Base-by-base conservation (phyloP, 2,329 filamentous ascomycete genomes). In the Microdochium bolleyi region DNA sequence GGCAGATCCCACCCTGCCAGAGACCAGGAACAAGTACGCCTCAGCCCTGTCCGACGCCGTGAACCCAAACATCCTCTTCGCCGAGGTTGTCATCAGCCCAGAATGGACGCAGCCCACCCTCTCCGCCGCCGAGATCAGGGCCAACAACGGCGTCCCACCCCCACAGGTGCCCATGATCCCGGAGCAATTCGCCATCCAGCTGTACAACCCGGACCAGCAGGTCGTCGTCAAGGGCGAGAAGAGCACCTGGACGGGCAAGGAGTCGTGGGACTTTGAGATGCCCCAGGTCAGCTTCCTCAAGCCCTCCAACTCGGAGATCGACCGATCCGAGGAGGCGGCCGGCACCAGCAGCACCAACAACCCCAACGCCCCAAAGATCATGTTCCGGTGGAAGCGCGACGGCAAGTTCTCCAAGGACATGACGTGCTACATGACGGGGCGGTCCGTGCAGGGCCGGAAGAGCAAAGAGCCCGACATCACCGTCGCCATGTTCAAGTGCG, bases 381-480 rank as follows among this genome's bases (percentile, higher is more conserved):
- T 85, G 61, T 96, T 97, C 65, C 85, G 83, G 46, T 97, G 92
- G 92, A 89, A 89, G 67, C 87, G 86, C 62, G 92, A 96, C 67
- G 86, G 91, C 57, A 87, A 90, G 58, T 72, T 96, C 52, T 88
- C 85, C 54, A 94, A 88, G 70, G 90, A 96, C 63, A 83, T 96
- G 75, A 90, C 88, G 1, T 96, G 92, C 69, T 91, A 87, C 68
- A 78, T 96, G 72, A 88, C 86, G 0, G 92, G 92, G 16, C 88
- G 85, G 66, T 87, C 83, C 13, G 81, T 87, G 0, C 82, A 81
- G 27, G 83, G 81, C 22, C 89, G 85, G 70, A 89, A 89, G 74
- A 88, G 78, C 73, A 92, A 89, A 66, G 94, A 99, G 66, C 92
- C 94, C 0, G 94, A 97, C 69, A 97, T 97, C 60, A 92, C 91